Base-by-base conservation (phyloP, 305 asterid genomes). In the Plantago coronopus region DNA sequence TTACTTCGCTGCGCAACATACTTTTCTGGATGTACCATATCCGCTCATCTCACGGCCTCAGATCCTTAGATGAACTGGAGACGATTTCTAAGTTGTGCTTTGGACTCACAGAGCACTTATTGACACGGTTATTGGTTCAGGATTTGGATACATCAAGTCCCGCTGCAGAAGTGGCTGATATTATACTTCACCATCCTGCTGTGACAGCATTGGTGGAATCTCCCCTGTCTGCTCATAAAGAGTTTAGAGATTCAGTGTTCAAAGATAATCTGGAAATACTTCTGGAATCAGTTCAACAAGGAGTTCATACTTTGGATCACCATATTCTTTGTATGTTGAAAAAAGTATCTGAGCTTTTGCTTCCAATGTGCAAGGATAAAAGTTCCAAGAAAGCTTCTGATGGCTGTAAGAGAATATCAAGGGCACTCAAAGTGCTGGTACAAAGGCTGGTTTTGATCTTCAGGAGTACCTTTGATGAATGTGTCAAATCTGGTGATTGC, bases 1-100 rank as follows among this genome's bases (percentile, higher is more conserved):
- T 89, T 73, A 81, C 91, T 74, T 76, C 89, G 56, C 67, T 93
- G 48, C 74, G 81, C 83, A 81, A 80, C 69, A 73, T 89, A 22
- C 87, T 93, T 57, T 87, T 83, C 74, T 83, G 87, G 85, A 76
- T 87, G 31, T 76, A 78, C 68, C 82, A 83, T 44, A 74, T 78
- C 48, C 80, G 77, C 57, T 80, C 71, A 63, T 78, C 78, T 68
- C 66, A 67, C 69, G 67, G 68, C 67, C 64, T 47, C 54, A 70
- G 71, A 63, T 69, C 79, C 44, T 69, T 46, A 58, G 78, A 64
- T 62, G 83, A 81, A 68, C 79, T 86, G 46, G 83, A 81, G 72
- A 57, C 64, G 74, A 78, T 75, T 78, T 81, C 82, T 68, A 88
- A 82, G 69, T 61, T 60, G 64, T 85, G 88, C 73, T 71, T 76